Base-by-base conservation (phyloP, 2,329 filamentous ascomycete genomes). In the Setomelanomma holmii region DNA sequence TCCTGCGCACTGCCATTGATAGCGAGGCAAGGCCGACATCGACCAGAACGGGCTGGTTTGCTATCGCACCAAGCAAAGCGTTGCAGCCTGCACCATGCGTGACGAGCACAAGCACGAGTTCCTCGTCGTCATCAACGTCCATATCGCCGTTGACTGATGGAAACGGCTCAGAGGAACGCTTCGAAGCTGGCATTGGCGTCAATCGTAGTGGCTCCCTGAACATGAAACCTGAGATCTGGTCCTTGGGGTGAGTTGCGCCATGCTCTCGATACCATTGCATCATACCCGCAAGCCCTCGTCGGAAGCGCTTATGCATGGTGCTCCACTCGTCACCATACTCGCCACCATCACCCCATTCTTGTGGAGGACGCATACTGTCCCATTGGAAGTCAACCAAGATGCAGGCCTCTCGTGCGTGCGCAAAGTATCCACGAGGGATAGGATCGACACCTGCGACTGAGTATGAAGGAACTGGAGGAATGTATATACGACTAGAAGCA, bases 71-170 rank as follows among this genome's bases (percentile, higher is more conserved):
- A 56, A 99, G 93, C 39, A 99, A 77, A 2, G 95, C 95, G 76
- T 99, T 99, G 76, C 93, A 96, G 34, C 95, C 95, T 12, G 95
- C 95, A 20, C 93, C 93, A 69, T 99, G 95, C 0, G 95, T 96
- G 19, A 99, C 89, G 6, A 99, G 78, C 35, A 99, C 82, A 14
- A 99, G 79, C 1, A 98, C 87, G 1, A 92, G 84, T 63, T 87
- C 84, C 12, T 89, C 85, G 0, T 85, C 82, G 2, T 83, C 80
- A 1, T 82, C 78, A 3, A 68, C 58, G 1, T 81, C 76, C 3
- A 68, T 55, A 20, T 63, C 61, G 5, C 67, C 53, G n/a, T 59
- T 62, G n/a, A 76, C 69, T 4, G 30, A 74, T 56, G 60, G 74
- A 67, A 69, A 64, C 20, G 66, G 61, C 10, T 72, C 65, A 6